Evolutionary conservation across 805 yeast species (phyloP), one percentile per base, ranked within the genome.

Genomic region (Barnettozyma salicaria): DNA sequence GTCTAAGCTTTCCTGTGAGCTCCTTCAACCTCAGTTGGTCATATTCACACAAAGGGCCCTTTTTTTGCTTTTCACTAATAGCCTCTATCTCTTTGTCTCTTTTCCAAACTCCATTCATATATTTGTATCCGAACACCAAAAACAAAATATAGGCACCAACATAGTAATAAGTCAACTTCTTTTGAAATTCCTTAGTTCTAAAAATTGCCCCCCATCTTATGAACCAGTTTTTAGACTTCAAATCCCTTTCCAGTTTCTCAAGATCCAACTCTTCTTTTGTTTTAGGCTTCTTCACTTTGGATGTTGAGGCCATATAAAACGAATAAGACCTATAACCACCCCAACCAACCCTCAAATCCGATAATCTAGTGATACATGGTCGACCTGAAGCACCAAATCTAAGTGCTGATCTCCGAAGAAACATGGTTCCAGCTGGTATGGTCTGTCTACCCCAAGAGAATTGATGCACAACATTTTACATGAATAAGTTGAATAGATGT

Each of bases 1-100:
- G 76, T 55, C 87, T 70, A 41, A 81, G 59, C 36, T 67, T 66
- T 12, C 80, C 83, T 6, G 67, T 65, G 26, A 80, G 56, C 36
- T 78, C 78, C 50, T 81, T 77, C 42, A 80, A 59, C 52, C 81
- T 68, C 37, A 83, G 57, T 30, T 59, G 62, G 48, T 84, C 86
- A 55, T 78, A 83, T 49, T 83, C 89, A 31, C 72, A 70, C 18
- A 55, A 32, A 5, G 66, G 51, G 3, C 39, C 40, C 16, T 49
- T 39, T 18, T 48, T 52, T 59, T 66, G 50, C 63, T 73, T 56
- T 40, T 52, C 46, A 50, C 60, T 40, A 55, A 73, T 43, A 46
- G 51, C 41, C 56, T 64, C 70, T 41, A 76, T 60, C 50, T 80
- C 86, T 40, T 72, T 64, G 43, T 83, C 90, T 58, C 78, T 78